These are phyloP conservation scores for Suillus variegatus DNA, from an alignment of 768 basidiomycete genomes.

Conservation along the genomic window DNA sequence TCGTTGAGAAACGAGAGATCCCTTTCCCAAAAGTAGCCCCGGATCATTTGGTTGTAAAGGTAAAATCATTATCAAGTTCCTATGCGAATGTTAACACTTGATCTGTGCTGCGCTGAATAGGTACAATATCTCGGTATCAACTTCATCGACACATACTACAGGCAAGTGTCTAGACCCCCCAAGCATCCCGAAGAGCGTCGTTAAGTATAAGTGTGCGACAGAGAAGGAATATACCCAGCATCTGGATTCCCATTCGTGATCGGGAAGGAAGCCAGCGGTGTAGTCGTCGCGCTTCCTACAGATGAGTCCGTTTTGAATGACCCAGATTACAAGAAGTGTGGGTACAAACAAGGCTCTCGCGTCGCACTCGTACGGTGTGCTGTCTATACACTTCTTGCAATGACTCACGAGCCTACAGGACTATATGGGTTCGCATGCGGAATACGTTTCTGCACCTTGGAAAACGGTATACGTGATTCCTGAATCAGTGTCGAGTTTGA, in stretches of 20 bases:
- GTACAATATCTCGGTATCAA: constrained; percentile 81
- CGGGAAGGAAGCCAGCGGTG: constrained; percentile 81
- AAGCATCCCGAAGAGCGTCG: not conserved
- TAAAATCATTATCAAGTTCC: constrained; percentile 6
- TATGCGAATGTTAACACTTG: not conserved
- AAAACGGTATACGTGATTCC: constrained; percentile 67
- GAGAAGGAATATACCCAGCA: constrained; percentile 64
- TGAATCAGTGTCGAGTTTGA: constrained; percentile 51
- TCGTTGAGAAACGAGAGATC: constrained; percentile 65
- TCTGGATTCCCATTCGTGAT: constrained; percentile 62
- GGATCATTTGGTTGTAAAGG: constrained; percentile 54
- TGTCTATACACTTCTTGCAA: not conserved
- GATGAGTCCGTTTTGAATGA: constrained; percentile 60
- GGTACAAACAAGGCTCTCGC: constrained; percentile 65
- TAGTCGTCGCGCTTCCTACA: constrained; percentile 71
- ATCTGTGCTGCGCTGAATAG: constrained; percentile 33
- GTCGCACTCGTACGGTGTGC: constrained; percentile 65
- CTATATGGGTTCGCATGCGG: constrained; percentile 56
- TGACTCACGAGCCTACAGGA: constrained; percentile 35
- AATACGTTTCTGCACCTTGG: constrained; percentile 72
- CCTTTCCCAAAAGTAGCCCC: constrained; percentile 67
- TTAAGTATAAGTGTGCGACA: constrained; percentile 25
- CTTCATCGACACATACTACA: constrained; percentile 83
- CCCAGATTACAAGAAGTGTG: constrained; percentile 61
- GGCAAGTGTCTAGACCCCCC: constrained; percentile 45